A percentile compares a stretch with the other conserved stretches of the same genome.
phyloP scores from a whole-genome alignment of 2,329 filamentous ascomycete genomes.

The Ophioceras dolichostomum region DNA sequence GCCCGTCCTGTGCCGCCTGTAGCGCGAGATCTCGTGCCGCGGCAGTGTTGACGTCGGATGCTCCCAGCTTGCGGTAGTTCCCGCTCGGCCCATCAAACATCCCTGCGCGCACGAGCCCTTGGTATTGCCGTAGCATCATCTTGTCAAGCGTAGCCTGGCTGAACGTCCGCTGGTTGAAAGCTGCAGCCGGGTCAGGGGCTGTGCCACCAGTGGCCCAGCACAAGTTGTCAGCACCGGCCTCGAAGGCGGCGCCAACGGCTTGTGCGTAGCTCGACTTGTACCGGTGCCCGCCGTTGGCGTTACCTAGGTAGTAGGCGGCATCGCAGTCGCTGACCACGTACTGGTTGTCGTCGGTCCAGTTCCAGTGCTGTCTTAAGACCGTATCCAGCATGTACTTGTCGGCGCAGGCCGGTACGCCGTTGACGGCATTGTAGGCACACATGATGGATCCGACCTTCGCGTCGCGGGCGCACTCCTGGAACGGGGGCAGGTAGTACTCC shows the following conservation, averaged over 20 bases:
- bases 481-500: constrained; percentile 56
- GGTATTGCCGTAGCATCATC: constrained; percentile 38
- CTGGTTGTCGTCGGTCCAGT: constrained; percentile 35
- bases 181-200: constrained; percentile 1
- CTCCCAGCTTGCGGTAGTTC: constrained; percentile 36
- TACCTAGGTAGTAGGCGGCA: constrained; percentile 35
- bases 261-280: constrained; percentile 9
- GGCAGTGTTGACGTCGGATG: constrained; percentile 41
- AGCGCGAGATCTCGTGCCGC: constrained; percentile 42
- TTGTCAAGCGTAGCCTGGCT: constrained; percentile 32
- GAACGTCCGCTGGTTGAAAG: constrained; percentile 21
- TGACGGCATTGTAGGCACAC: constrained; percentile 52
- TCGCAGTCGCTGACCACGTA: constrained; percentile 48
- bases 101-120: constrained; percentile 39
- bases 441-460: constrained; percentile 44
- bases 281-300: constrained; percentile 7
- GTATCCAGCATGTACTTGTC: constrained; percentile 49
- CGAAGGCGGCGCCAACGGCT: not conserved
- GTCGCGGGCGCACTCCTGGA: constrained; percentile 49
- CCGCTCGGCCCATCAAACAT: constrained; percentile 38
- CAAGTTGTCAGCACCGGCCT: constrained; percentile 13
- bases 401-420: constrained; percentile 52
- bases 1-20: constrained; percentile 34
- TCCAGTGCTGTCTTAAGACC: constrained; percentile 50
- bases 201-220: constrained; percentile 12